Evolutionary conservation across 169 alveolate species (phyloP).

Genomic region (Besnoitia besnoiti): DNA sequence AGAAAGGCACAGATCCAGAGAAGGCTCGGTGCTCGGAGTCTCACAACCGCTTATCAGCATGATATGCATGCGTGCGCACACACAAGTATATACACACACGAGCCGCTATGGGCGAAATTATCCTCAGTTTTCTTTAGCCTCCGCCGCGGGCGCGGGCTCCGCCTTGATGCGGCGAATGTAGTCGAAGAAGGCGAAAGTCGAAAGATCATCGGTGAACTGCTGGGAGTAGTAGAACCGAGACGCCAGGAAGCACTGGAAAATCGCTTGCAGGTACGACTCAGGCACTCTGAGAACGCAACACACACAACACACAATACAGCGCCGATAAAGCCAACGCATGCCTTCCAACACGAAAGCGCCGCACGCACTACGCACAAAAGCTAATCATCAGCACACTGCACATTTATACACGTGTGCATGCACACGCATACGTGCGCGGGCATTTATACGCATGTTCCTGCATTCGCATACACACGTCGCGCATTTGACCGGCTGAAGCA

Average conservation of each 20-base stretch:
- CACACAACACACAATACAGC: background rate
- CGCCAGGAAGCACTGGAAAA: slow-evolving; percentile 81
- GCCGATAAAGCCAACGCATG: background rate
- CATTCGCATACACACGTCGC: too few relatives aligned
- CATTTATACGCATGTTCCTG: too few relatives aligned
- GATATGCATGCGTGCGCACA: too few relatives aligned
- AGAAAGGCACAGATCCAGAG: too few relatives aligned
- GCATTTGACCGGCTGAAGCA: too few relatives aligned
- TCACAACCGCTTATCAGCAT: too few relatives aligned
- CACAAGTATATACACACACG: too few relatives aligned
- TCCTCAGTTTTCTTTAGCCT: background rate
- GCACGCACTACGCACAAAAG: background rate
- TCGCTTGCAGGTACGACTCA: slow-evolving; percentile 77
- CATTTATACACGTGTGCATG: too few relatives aligned
- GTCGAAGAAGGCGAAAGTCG: slow-evolving; percentile 83
- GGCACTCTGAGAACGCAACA: slow-evolving; percentile 73
- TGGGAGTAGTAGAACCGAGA: slow-evolving; percentile 82
- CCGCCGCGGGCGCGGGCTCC: background rate
- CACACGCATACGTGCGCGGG: too few relatives aligned
- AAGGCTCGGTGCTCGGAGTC: too few relatives aligned
- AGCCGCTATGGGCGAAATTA: too few relatives aligned
- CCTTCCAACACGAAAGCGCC: background rate
- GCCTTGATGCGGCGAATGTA: slow-evolving; percentile 64
- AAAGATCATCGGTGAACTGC: slow-evolving; percentile 78
- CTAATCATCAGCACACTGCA: background rate